Conservation (phyloP, 176 grass and related monocot genomes). For the Ananas comosus region DNA sequence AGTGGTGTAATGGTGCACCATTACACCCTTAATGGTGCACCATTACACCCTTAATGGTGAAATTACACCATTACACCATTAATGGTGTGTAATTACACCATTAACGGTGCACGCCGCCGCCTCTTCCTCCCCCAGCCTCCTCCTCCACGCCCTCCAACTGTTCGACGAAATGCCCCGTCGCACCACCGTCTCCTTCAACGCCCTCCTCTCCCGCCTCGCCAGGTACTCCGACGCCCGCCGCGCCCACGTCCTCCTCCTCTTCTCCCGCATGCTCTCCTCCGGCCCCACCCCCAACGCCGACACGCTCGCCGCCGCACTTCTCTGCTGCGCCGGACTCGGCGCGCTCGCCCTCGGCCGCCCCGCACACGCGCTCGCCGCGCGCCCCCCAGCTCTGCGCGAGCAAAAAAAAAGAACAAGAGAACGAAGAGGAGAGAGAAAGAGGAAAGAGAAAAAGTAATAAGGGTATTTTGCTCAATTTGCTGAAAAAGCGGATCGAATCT, state of each 20-base stretch:
- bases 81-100: no score
- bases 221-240: background rate
- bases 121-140: background rate
- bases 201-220: constrained; percentile 13
- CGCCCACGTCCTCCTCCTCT: constrained; percentile 5
- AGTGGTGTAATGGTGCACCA: no score
- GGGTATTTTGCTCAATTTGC: no score
- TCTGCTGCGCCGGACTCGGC: constrained; percentile 8
- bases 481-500: no score
- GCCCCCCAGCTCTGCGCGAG: no score
- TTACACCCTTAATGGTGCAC: no score
- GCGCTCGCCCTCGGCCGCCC: constrained; percentile 5
- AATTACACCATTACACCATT: no score
- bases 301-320: background rate
- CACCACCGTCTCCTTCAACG: constrained; percentile 16
- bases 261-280: background rate
- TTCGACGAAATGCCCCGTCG: constrained; percentile 21
- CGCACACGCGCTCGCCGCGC: constrained; percentile 2
- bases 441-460: no score
- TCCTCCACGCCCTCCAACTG: background rate
- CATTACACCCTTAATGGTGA: no score
- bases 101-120: no score
- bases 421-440: no score
- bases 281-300: background rate
- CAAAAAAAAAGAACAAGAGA: no score